These are phyloP conservation scores for Neurospora tetraspora DNA, from an alignment of 495 filamentous ascomycete species.

Conservation along the genomic window DNA sequence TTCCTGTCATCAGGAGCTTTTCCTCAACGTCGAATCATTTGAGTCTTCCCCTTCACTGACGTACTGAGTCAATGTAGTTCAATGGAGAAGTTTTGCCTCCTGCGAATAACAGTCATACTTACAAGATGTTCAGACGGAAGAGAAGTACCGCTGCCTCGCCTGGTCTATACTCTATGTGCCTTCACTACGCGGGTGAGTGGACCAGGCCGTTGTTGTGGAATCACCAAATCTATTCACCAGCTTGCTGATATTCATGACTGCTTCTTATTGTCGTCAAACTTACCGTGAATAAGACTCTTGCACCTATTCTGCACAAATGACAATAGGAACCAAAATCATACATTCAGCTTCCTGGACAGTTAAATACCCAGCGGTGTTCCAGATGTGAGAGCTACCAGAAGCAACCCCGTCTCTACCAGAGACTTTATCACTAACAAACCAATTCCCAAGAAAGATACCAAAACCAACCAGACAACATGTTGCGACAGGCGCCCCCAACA, in stretches of 20 bases:
- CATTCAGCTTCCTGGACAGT: not conserved
- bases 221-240: not conserved
- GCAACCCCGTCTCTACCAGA: not conserved
- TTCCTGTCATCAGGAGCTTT: too few species aligned
- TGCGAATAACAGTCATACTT: not conserved
- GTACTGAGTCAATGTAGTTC: not conserved
- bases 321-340: not conserved
- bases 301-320: not conserved
- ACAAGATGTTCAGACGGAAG: not conserved
- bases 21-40: too few species aligned
- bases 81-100: not conserved
- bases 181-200: not conserved
- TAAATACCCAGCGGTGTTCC: not conserved
- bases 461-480: not conserved
- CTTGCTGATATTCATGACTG: not conserved
- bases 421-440: not conserved
- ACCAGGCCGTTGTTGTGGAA: not conserved
- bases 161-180: not conserved
- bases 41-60: not conserved
- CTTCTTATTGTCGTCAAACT: not conserved
- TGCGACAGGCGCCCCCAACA: not conserved
- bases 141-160: not conserved
- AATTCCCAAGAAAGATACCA: not conserved
- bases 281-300: not conserved
- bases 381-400: not conserved